These are phyloP conservation scores for Byssoonygena ceratinophila DNA, from an alignment of 2,329 filamentous ascomycete species.

Conservation along the genomic window DNA sequence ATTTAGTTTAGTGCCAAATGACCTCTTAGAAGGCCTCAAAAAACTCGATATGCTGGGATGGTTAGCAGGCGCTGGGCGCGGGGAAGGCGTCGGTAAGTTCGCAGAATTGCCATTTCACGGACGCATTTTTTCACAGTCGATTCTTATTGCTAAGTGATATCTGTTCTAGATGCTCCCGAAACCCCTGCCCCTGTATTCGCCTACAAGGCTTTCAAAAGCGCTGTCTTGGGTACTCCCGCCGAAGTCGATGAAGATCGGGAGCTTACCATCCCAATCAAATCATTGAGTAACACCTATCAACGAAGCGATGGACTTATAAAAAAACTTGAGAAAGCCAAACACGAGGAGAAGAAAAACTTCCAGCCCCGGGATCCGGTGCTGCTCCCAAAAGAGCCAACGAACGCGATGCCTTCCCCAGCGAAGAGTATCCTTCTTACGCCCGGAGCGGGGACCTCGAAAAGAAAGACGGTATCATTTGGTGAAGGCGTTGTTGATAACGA, in stretches of 20 bases:
- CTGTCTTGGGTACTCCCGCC: slow-evolving; percentile 46
- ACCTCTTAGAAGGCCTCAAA: not conserved
- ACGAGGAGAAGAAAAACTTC: slow-evolving; percentile 8
- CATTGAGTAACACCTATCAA: slow-evolving; percentile 19
- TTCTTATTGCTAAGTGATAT: not conserved
- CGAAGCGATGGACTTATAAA: slow-evolving; percentile 18
- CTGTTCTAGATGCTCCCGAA: slow-evolving; percentile 45
- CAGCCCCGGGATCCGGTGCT: slow-evolving; percentile 7
- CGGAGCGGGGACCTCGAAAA: slow-evolving; percentile 45
- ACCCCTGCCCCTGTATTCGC: slow-evolving; percentile 58
- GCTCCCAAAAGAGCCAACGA: slow-evolving; percentile 16
- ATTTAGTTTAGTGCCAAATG: not conserved
- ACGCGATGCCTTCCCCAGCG: slow-evolving; percentile 40
- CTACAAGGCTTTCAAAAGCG: slow-evolving; percentile 53
- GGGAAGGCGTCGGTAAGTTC: slow-evolving; percentile 12
- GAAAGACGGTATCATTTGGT: slow-evolving; percentile 53
- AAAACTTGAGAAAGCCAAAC: slow-evolving; percentile 18
- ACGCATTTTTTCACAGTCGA: slow-evolving; percentile 39
- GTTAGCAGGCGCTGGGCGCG: slow-evolving; percentile 25
- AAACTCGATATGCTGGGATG: slow-evolving; percentile 26
- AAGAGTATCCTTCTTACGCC: slow-evolving; percentile 57
- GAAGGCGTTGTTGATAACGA: slow-evolving; percentile 49
- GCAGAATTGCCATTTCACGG: not conserved
- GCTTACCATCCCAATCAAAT: slow-evolving; percentile 17
- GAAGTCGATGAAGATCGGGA: slow-evolving; percentile 34